Evolutionary conservation across 2,329 filamentous ascomycete species (phyloP).

Genomic region (Coniella lustricola): DNA sequence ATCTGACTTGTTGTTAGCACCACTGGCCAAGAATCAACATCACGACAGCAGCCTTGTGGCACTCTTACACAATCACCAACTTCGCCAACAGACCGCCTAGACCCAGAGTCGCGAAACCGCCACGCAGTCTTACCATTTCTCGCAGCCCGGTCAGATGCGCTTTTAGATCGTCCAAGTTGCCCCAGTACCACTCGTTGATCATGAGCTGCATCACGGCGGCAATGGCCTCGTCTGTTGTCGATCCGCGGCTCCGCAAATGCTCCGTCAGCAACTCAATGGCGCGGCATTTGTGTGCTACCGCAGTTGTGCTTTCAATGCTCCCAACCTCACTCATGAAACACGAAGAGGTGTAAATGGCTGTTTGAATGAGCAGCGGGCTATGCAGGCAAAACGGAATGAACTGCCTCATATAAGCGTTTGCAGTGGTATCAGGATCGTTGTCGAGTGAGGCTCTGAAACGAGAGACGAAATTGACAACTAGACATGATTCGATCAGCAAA

Average conservation of each 20-base stretch:
- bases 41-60: not conserved
- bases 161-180: constrained; percentile 35
- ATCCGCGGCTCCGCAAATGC: constrained; percentile 31
- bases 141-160: constrained; percentile 40
- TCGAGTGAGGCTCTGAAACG: constrained; percentile 46
- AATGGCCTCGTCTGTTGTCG: constrained; percentile 39
- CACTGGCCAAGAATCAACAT: not conserved
- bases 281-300: constrained; percentile 35
- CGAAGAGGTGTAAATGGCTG: constrained; percentile 43
- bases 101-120: constrained; percentile 38
- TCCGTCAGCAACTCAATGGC: constrained; percentile 41
- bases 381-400: constrained; percentile 42
- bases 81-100: constrained; percentile 41
- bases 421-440: constrained; percentile 34
- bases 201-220: constrained; percentile 42
- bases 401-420: constrained; percentile 38
- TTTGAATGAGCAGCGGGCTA: constrained; percentile 41
- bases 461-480: constrained; percentile 41
- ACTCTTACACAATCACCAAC: constrained; percentile 39
- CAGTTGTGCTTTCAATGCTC: constrained; percentile 35
- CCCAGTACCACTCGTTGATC: constrained; percentile 49
- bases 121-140: constrained; percentile 40
- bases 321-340: constrained; percentile 45
- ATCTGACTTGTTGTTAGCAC: constrained; percentile 23
- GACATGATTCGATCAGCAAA: not conserved